Conservation (phyloP, 176 grass and related monocot genomes). For the Luzula sylvatica region DNA sequence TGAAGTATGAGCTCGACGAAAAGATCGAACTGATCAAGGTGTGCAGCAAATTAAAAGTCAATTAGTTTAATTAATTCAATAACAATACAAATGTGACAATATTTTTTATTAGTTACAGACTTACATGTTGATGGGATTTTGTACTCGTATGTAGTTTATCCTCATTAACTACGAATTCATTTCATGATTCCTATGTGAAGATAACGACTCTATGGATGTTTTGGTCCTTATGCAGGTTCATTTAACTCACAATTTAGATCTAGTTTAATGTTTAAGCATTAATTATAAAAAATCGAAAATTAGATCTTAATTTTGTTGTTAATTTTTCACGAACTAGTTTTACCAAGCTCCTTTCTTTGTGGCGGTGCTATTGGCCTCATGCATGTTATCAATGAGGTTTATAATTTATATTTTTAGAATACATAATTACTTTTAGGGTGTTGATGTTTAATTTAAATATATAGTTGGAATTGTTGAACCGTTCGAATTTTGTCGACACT, state of each 20-base stretch:
- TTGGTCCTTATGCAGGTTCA: slow-evolving; percentile 94
- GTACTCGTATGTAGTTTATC: slow-evolving; percentile 88
- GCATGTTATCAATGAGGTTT: slow-evolving; percentile 71
- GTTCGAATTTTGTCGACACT: too few species aligned
- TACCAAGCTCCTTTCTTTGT: slow-evolving; percentile 54
- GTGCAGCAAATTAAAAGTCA: not conserved
- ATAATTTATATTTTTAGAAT: not conserved
- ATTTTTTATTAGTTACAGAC: slow-evolving; percentile 21
- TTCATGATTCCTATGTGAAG: slow-evolving; percentile 80
- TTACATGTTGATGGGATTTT: slow-evolving; percentile 78
- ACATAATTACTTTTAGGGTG: too few species aligned
- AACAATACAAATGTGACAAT: not conserved
- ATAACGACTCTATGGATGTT: slow-evolving; percentile 92
- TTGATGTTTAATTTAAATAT: too few species aligned
- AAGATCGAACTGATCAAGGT: slow-evolving; percentile 86
- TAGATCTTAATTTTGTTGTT: slow-evolving; percentile 1
- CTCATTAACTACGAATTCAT: slow-evolving; percentile 96
- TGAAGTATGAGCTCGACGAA: slow-evolving; percentile 98
- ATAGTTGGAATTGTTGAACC: too few species aligned
- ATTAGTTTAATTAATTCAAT: not conserved
- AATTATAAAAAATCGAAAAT: not conserved
- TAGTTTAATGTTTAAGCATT: not conserved
- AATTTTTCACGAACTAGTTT: slow-evolving; percentile 38
- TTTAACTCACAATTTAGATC: not conserved
- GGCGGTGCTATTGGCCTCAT: slow-evolving; percentile 68